Evolutionary conservation across 1,284 basidiomycete species (phyloP), one percentile per base, ranked within the genome.

Genomic region (Apiotrichum mycotoxinovorans): DNA sequence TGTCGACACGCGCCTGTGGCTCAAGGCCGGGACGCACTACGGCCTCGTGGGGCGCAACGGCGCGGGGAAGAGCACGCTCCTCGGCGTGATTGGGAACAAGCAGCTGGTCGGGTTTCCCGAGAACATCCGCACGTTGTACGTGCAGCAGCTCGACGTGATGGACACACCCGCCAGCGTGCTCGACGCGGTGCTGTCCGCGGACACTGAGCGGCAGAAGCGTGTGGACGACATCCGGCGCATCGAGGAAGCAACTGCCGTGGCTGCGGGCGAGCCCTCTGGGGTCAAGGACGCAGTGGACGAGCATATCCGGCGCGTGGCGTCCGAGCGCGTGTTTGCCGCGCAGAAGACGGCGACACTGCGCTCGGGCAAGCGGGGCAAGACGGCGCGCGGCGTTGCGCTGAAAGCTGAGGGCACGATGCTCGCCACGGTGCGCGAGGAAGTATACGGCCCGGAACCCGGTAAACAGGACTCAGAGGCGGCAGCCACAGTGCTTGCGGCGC

Each of bases 81-180:
- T 62, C 5, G 18, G 26, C 23, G 60, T 56, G 18, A 87, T 89
- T 66, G 98, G 97, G 79, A 87, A 95, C 68, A 85, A 86, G 78
- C 82, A 84, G 42, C 92, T 95, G 14, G 88, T 98, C 67, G 95
- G 60, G 0, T 62, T 58, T 9, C 60, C 60, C 1, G 54, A 98
- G 78, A 92, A 98, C 81, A 88, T 98, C 79, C 91, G 95, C 77
- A 74, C 76, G 20, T 76, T 88, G 47, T 97, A 93, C 79, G 70
- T 80, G 51, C 79, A 85, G 66, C 95, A 93, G 79, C 96, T 86
- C 80, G 94, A 95, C 2, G 92, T 97, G 65, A 95, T 95, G 80
- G 95, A 98, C 69, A 70, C 85, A 11, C 74, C 74, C 17, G 30
- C 35, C 3, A 43, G 12, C 44, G 25, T 51, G 22, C 40, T 57